Conservation (phyloP, 371 early-diverging fungal genomes). For the Catenaria anguillulae region DNA sequence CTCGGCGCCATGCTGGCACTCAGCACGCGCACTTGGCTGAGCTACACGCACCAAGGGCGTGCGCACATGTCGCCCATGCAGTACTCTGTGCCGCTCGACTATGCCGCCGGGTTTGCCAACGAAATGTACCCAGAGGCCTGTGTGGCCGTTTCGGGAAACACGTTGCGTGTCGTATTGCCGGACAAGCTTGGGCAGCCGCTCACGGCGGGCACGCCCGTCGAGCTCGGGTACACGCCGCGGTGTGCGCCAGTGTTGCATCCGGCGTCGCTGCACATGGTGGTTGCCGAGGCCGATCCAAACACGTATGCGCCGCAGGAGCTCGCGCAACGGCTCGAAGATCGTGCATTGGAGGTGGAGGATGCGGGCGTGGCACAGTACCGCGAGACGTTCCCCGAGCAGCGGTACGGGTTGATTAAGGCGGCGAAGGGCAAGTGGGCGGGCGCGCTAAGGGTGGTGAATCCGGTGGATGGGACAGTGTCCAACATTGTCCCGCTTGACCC, state of each 20-base stretch:
- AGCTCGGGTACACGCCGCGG: constrained; percentile 77
- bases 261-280: constrained; percentile 59
- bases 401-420: constrained; percentile 61
- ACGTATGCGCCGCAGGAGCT: constrained; percentile 51
- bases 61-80: constrained; percentile 38
- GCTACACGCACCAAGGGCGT: constrained; percentile 61
- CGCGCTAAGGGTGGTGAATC: constrained; percentile 69
- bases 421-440: constrained; percentile 72
- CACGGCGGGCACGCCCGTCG: not conserved
- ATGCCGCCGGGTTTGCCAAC: constrained; percentile 69
- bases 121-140: constrained; percentile 81
- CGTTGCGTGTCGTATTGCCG: constrained; percentile 23
- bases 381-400: constrained; percentile 27
- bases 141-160: constrained; percentile 73
- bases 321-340: constrained; percentile 31
- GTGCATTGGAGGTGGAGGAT: constrained; percentile 36
- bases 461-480: constrained; percentile 41
- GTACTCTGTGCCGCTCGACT: constrained; percentile 55
- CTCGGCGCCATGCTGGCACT: constrained; percentile 64
- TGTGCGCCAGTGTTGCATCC: constrained; percentile 55
- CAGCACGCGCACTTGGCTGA: constrained; percentile 79
- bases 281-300: constrained; percentile 75
- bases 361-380: constrained; percentile 13
- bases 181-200: not conserved
- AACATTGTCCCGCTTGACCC: constrained; percentile 55